phyloP scores from a whole-genome alignment of 2,329 filamentous ascomycete genomes.

The Aspergillus tubingensis region DNA sequence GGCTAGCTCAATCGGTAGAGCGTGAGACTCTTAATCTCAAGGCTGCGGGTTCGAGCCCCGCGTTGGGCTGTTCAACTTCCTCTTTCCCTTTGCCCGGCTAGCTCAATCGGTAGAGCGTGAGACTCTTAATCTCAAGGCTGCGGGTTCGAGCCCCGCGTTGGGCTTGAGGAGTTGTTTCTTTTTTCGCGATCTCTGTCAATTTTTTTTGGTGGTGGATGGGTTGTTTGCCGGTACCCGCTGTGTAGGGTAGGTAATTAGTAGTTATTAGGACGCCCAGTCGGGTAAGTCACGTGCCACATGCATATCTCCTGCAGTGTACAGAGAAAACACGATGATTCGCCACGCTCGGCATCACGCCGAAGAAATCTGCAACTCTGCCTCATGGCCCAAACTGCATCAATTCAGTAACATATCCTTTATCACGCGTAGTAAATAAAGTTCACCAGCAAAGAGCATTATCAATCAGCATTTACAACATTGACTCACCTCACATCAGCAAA shows the following conservation, averaged over 20 bases:
- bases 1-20: slow-evolving; percentile 55
- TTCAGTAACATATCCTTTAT: too few species aligned
- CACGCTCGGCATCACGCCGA: background rate
- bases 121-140: slow-evolving; percentile 50
- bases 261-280: too few species aligned
- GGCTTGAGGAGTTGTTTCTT: too few species aligned
- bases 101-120: slow-evolving; percentile 55
- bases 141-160: slow-evolving; percentile 42
- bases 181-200: too few species aligned
- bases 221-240: too few species aligned
- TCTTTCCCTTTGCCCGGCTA: slow-evolving; percentile 41
- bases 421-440: too few species aligned
- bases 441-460: too few species aligned
- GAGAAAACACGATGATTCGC: too few species aligned
- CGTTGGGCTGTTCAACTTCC: slow-evolving; percentile 32
- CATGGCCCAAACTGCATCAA: too few species aligned
- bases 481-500: background rate
- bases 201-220: background rate
- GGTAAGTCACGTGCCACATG: background rate
- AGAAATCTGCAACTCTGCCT: too few species aligned
- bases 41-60: slow-evolving; percentile 46
- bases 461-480: background rate
- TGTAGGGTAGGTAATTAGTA: too few species aligned
- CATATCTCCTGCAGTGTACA: background rate
- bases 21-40: slow-evolving; percentile 52